Evolutionary conservation across 169 alveolate genomes (phyloP).

Genomic region (Blepharisma undulans): DNA sequence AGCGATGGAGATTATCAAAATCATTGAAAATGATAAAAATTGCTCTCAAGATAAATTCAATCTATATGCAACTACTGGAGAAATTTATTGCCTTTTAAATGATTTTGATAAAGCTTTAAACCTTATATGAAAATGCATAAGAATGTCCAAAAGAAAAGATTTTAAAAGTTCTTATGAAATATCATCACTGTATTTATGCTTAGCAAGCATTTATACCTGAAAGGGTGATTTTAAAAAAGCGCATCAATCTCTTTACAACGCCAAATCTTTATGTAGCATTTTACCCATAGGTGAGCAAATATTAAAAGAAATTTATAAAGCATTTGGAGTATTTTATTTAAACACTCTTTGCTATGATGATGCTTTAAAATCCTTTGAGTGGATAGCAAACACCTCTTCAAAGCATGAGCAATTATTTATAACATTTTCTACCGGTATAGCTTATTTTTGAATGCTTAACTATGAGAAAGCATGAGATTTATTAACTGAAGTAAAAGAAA

Average conservation of each 20-base stretch:
- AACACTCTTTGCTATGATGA: neutral
- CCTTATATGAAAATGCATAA: neutral
- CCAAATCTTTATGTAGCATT: neutral
- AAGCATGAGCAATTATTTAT: neutral
- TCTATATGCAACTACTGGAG: neutral
- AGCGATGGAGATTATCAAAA: no score
- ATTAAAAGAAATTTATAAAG: neutral
- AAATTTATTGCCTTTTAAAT: no score
- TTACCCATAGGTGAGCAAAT: neutral
- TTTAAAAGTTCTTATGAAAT: neutral
- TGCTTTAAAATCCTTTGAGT: neutral
- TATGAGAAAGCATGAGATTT: neutral
- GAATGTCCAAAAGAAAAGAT: neutral
- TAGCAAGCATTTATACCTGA: neutral
- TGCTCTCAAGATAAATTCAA: neutral
- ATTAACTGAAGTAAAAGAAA: neutral
- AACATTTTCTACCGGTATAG: neutral
- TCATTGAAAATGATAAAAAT: neutral
- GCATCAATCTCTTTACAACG: neutral
- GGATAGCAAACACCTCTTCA: neutral
- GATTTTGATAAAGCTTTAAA: neutral
- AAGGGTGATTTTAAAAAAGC: neutral
- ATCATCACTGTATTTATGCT: no score
- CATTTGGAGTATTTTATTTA: neutral
- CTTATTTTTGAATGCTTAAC: neutral